Evolutionary conservation across 805 yeast genomes (phyloP).

Genomic region (Kurtzmaniella fragi): DNA sequence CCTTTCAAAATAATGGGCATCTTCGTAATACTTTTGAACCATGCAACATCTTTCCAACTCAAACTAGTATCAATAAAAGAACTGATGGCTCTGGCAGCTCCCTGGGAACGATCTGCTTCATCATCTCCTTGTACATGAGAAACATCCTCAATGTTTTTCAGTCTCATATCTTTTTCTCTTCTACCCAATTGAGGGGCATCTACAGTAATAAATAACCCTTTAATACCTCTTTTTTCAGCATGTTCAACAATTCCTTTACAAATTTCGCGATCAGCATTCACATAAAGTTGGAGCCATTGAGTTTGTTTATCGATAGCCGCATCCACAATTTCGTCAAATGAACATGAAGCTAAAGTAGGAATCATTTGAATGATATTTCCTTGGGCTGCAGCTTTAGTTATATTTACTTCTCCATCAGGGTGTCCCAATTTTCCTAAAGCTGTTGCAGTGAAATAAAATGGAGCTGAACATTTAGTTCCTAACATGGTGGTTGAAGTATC

Average conservation of each 20-base stretch:
- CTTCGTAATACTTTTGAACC: constrained; percentile 35
- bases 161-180: constrained; percentile 81
- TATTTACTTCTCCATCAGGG: constrained; percentile 85
- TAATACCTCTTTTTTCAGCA: constrained; percentile 70
- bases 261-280: constrained; percentile 67
- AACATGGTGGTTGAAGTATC: constrained; percentile 70
- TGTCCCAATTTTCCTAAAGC: constrained; percentile 91
- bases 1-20: constrained; percentile 53
- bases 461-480: constrained; percentile 65
- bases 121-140: constrained; percentile 46
- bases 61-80: constrained; percentile 58
- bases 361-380: constrained; percentile 80
- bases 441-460: constrained; percentile 88
- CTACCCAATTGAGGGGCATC: constrained; percentile 92
- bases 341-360: constrained; percentile 85
- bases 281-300: constrained; percentile 88
- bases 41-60: constrained; percentile 33
- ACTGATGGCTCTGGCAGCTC: constrained; percentile 85
- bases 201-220: constrained; percentile 82
- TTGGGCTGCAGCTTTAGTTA: constrained; percentile 76
- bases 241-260: constrained; percentile 58
- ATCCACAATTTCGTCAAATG: constrained; percentile 79
- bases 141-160: constrained; percentile 47
- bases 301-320: constrained; percentile 62
- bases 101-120: constrained; percentile 64